Conservation (phyloP, 345 rosid species). For the Linum trigynum region DNA sequence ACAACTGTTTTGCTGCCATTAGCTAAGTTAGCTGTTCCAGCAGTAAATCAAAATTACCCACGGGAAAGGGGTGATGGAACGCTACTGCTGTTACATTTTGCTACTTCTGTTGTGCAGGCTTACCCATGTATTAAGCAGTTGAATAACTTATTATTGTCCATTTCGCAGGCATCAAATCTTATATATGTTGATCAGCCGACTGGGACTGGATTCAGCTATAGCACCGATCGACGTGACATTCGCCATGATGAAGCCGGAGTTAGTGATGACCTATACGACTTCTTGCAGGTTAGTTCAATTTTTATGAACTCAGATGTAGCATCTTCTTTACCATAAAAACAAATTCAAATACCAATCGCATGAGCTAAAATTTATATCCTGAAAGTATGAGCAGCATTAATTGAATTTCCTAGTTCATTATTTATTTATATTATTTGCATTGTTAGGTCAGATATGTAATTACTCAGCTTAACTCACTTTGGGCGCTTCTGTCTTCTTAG, state of each 20-base stretch:
- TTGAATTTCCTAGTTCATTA: not conserved
- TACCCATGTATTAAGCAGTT: not conserved
- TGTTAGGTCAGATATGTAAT: not conserved
- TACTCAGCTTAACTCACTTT: constrained; percentile 8
- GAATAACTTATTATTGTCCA: not conserved
- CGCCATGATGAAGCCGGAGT: constrained; percentile 86
- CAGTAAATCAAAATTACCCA: not conserved
- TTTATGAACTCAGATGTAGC: not conserved
- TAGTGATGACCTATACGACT: constrained; percentile 85
- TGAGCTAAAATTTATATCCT: not conserved
- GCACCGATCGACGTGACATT: constrained; percentile 70
- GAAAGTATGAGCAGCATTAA: not conserved
- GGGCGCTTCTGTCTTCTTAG: constrained; percentile 24
- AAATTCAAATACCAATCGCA: not conserved
- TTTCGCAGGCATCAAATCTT: constrained; percentile 77
- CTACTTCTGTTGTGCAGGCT: not conserved
- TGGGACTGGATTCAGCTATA: constrained; percentile 98
- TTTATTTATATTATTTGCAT: not conserved
- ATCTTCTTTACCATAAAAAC: not conserved
- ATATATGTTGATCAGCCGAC: constrained; percentile 91
- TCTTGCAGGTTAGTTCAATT: constrained; percentile 65
- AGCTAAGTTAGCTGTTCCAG: not conserved
- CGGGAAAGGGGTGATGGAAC: not conserved
- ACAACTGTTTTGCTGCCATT: not conserved
- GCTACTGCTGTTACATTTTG: not conserved